These are phyloP conservation scores for Myxozyma sirexii DNA, from an alignment of 805 yeast genomes.

Conservation along the genomic window DNA sequence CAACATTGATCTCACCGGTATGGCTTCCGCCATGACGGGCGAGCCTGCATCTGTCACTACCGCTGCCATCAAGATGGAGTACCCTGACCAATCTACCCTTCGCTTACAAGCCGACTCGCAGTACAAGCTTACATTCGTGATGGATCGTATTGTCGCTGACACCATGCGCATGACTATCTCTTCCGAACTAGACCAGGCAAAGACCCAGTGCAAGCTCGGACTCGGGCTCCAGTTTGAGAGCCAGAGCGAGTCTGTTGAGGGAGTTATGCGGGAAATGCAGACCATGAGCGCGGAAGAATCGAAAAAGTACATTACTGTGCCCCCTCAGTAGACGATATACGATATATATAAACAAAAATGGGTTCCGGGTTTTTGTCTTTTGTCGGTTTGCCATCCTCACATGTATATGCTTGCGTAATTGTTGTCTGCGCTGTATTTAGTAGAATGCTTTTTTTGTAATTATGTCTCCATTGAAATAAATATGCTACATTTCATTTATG, in stretches of 20 bases:
- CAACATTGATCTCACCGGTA: constrained; percentile 53
- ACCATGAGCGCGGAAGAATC: constrained; percentile 24
- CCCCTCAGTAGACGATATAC: constrained; percentile 22
- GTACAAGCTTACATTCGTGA: constrained; percentile 87
- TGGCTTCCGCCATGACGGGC: constrained; percentile 62
- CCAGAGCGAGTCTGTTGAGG: constrained; percentile 79
- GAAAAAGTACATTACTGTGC: constrained; percentile 27
- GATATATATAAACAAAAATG: not conserved
- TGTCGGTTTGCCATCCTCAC: not conserved
- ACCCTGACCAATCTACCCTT: constrained; percentile 85
- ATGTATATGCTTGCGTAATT: not conserved
- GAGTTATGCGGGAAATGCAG: constrained; percentile 17
- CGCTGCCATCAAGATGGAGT: constrained; percentile 95
- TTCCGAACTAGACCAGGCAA: constrained; percentile 90
- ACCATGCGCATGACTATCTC: constrained; percentile 84
- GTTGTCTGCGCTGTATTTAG: not conserved
- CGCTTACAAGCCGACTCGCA: constrained; percentile 90
- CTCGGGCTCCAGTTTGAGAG: constrained; percentile 94
- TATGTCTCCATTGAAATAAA: not conserved
- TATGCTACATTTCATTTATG: not conserved
- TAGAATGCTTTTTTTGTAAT: constrained; percentile 3
- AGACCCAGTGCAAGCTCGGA: constrained; percentile 79
- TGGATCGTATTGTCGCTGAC: constrained; percentile 93
- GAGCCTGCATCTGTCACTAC: constrained; percentile 90
- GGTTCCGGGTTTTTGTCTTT: not conserved